Percentiles rank a stretch among this genome's conserved stretches.
These are phyloP conservation scores for Fusarium palustre DNA, from an alignment of 2,329 filamentous ascomycete genomes.

Conservation along the genomic window DNA sequence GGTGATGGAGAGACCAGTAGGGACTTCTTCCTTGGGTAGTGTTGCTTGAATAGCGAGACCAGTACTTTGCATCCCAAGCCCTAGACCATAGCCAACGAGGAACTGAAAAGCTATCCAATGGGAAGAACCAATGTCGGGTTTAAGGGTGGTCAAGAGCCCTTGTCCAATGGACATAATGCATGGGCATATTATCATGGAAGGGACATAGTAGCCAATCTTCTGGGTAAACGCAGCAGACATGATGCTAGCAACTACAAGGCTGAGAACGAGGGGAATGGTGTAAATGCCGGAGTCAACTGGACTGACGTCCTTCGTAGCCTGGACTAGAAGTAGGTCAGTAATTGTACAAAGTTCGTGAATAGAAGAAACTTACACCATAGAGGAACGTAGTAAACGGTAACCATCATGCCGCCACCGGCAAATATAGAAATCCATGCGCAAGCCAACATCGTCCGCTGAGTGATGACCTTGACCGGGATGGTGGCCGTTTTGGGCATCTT, in stretches of 20 bases:
- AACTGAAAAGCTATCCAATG: constrained; percentile 72
- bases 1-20: constrained; percentile 65
- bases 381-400: constrained; percentile 66
- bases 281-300: constrained; percentile 68
- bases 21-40: constrained; percentile 63
- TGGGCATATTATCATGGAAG: constrained; percentile 65
- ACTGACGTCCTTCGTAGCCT: constrained; percentile 65
- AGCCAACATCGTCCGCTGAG: constrained; percentile 65
- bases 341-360: not conserved
- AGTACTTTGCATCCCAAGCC: constrained; percentile 68
- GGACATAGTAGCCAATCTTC: constrained; percentile 70
- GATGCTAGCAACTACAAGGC: constrained; percentile 64
- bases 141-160: constrained; percentile 69
- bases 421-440: constrained; percentile 61
- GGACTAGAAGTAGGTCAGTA: constrained; percentile 55
- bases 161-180: constrained; percentile 63
- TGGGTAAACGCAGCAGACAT: constrained; percentile 62
- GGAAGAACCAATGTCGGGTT: constrained; percentile 57
- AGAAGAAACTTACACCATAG: constrained; percentile 62
- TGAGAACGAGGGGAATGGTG: constrained; percentile 68
- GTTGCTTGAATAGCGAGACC: constrained; percentile 68
- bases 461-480: constrained; percentile 66
- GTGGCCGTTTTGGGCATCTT: constrained; percentile 67
- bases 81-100: constrained; percentile 68
- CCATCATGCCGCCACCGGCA: constrained; percentile 63